Percentiles rank a stretch among this genome's conserved stretches.
Conservation (phyloP, 148 eudicot genomes). For the Chenopodium suecicum region DNA sequence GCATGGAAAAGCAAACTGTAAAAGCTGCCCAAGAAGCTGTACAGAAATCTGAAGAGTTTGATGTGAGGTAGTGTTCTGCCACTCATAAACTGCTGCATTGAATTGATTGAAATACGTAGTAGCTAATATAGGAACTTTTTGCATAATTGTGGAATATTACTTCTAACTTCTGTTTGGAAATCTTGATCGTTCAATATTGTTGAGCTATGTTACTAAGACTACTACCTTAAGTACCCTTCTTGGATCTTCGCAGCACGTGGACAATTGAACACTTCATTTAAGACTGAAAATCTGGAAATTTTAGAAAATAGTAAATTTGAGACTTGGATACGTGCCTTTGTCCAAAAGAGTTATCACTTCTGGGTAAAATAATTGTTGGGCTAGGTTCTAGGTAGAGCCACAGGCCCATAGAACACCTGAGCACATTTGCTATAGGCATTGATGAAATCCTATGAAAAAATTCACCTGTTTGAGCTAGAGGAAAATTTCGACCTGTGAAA, state of each 20-base stretch:
- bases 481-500: not conserved
- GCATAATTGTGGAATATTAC: not conserved
- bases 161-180: not conserved
- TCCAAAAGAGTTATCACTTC: not conserved
- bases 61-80: conserved; percentile 28
- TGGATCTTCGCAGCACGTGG: not conserved
- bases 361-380: too few relatives aligned
- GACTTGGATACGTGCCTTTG: not conserved
- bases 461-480: too few relatives aligned
- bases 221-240: not conserved
- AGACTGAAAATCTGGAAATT: not conserved
- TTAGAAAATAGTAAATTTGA: not conserved
- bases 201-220: not conserved
- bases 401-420: too few relatives aligned
- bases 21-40: conserved; percentile 44
- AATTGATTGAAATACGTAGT: not conserved
- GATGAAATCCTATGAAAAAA: too few relatives aligned
- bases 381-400: too few relatives aligned
- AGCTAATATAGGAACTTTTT: not conserved
- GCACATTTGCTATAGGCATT: too few relatives aligned
- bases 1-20: conserved; percentile 40
- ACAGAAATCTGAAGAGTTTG: conserved; percentile 38
- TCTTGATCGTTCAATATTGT: not conserved
- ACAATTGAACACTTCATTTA: not conserved
- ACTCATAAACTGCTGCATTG: not conserved